Base-by-base conservation (phyloP, 1,284 basidiomycete species). In the Fistulinella staudtii region DNA sequence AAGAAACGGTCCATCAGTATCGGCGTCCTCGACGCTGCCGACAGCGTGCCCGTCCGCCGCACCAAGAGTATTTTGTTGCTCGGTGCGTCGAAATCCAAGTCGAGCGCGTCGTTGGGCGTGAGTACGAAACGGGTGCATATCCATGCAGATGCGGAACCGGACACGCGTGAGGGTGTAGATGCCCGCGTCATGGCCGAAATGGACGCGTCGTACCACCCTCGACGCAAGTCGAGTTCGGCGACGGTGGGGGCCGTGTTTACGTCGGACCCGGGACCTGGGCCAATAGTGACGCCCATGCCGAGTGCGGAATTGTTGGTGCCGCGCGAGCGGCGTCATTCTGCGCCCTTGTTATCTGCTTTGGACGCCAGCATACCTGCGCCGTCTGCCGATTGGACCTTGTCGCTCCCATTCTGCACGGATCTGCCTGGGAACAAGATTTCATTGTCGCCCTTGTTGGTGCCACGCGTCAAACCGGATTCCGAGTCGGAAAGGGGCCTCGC, bases 41-140 rank as follows among this genome's bases (percentile, higher is more conserved):
- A 61, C 22, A 48, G 52, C 9, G 30, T 34, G 1, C 53, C 57
- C 9, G 57, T 59, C 15, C 56, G 58, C 22, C 53, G 58, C 9
- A 64, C 63, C 21, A 66, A 63, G 25, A 66, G 61, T 29, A 66
- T 65, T 2, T 14, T 66, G 0, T 20, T 66, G 15, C 58, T 65
- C 2, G 57, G 61, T 5, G n/a, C n/a, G n/a, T 53, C 57, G n/a
- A 49, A 47, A 36, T 63, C 63, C 1, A 66, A 66, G 36, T 63
- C 59, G 18, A 46, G 36, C 24, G 28, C 28, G 6, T 62, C 57
- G 5, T 36, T 64, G 3, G 46, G n/a, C n/a, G n/a, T n/a, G n/a
- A n/a, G 62, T 2, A 35, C 43, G 9, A 64, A 65, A 25, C 59
- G 63, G 1, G 61, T 64, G 20, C 64, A 65, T 41, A 62, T 62